Conservation (phyloP, 2,329 filamentous ascomycete species). For the Neonectria coccinea region DNA sequence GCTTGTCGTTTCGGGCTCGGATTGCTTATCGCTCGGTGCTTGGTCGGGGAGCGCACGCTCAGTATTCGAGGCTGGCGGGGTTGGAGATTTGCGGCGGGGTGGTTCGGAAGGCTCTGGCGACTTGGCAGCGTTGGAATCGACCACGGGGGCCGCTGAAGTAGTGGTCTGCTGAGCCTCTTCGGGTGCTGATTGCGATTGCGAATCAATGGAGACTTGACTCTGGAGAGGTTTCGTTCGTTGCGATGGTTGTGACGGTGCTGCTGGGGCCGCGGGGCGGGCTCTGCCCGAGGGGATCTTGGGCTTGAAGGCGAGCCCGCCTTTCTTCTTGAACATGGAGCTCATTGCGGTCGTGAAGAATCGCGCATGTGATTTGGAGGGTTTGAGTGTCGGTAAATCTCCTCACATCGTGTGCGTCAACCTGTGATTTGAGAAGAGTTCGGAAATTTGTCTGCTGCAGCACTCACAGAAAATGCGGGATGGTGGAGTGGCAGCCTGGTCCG, state of each 20-base stretch:
- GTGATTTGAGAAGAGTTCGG: slow-evolving; percentile 15
- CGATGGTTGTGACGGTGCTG: slow-evolving; percentile 48
- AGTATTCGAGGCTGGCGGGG: slow-evolving; percentile 40
- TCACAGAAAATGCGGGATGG: slow-evolving; percentile 47
- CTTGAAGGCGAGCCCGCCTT: slow-evolving; percentile 72
- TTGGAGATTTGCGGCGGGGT: slow-evolving; percentile 36
- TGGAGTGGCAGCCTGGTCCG: slow-evolving; percentile 34
- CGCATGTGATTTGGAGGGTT: slow-evolving; percentile 33
- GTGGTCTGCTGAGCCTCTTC: slow-evolving; percentile 19
- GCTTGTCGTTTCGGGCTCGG: neutral
- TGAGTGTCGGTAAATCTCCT: slow-evolving; percentile 24
- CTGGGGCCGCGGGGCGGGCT: slow-evolving; percentile 59
- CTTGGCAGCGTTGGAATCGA: slow-evolving; percentile 19
- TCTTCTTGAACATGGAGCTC: slow-evolving; percentile 77
- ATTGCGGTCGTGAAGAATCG: slow-evolving; percentile 56
- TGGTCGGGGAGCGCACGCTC: slow-evolving; percentile 32
- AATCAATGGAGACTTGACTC: slow-evolving; percentile 29
- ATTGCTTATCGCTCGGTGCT: slow-evolving; percentile 7
- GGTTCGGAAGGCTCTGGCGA: slow-evolving; percentile 26
- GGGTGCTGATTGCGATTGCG: slow-evolving; percentile 23
- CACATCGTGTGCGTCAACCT: slow-evolving; percentile 34
- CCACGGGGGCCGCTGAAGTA: slow-evolving; percentile 8
- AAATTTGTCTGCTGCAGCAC: slow-evolving; percentile 38
- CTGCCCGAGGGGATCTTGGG: slow-evolving; percentile 73
- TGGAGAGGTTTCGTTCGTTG: slow-evolving; percentile 39